Evolutionary conservation across 208 protist genomes (phyloP), one percentile per base, ranked within the genome.

Genomic region (Crithidia sp.): DNA sequence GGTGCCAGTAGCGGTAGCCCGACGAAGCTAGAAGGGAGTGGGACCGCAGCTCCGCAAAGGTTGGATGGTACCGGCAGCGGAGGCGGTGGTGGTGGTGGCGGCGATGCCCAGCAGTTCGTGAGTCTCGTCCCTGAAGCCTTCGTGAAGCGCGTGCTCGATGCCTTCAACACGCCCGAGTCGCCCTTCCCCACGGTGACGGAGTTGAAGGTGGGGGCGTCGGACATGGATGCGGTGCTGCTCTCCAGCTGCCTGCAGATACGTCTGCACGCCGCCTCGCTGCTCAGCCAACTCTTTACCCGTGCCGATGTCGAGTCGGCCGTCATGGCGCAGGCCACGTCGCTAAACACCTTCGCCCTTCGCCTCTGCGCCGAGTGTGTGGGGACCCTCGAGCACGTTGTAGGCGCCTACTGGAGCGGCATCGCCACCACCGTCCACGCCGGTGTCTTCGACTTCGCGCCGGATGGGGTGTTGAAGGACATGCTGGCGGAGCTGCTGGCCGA

Each of bases 391-490:
- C 72, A 94, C 67, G 82, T 88, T 16, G 50, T 93, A 12, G 85
- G 84, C 10, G 90, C 89, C 19, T 97, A 95, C 77, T 97, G 92
- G 90, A 85, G 89, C 45, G 90, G 92, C 43, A 91, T 95, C 68
- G 89, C 87, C 41, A 75, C 71, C 12, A 78, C 85, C 7, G 84
- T 95, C 37, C 89, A 92, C 73, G 74, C 71, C 17, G 89, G 89
- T 14, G 61, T 83, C 13, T 95, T 91, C 64, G 89, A 95, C 82
- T 92, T 90, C 56, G 43, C 39, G 19, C 81, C 87, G 14, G 76
- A 86, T 43, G 37, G 68, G 5, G 36, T 69, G 10, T 61, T 94
- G 49, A 77, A 54, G 16, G 71, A 59, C 17, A 90, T 91, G 75
- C 61, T 94, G 17, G 36, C 16, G 50, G 73, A 86, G 13, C 72